Evolutionary conservation across 352 stramenopile species (phyloP), one percentile per base, ranked within the genome.

Genomic region (Phytophthora sansomeana): DNA sequence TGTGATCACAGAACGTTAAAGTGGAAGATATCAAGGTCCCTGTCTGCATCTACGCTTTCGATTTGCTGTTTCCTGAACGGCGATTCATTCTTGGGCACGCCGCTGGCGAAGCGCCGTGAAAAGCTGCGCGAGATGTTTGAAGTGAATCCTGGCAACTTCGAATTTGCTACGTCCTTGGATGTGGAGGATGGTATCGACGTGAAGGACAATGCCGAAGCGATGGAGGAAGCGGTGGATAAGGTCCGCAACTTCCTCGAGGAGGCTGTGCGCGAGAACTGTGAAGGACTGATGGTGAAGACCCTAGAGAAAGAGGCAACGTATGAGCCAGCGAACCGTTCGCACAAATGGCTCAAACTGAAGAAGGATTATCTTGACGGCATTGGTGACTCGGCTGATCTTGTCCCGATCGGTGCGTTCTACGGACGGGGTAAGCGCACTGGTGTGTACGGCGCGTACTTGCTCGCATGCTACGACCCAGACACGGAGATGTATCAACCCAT

Each of bases 261-360:
- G 44, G 91, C 96, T 10, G 91, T 98, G 42, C 93, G 95, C 24
- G 90, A 96, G 48, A 95, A 98, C 49, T 98, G 94, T 63, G 96
- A 99, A 75, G 96, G 98, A 14, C 83, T 99, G 26, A 99, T 99
- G 97, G 97, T 99, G n/a, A 99, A 99, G 78, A 99, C 98, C 16
- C 85, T 99, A 4, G 87, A 98, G 62, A 87, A 93, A 19, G 97
- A 99, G 75, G 93, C 94, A 17, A 97, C 94, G 1, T 99, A 99
- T 75, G 93, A 99, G 71, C 98, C 98, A 6, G 98, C 95, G 6
- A 98, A 97, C 63, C 91, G 97, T 36, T 99, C 96, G 8, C 86
- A 99, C 57, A 99, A 99, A 75, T 99, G 98, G 98, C 85, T 99
- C 42, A 99, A 99, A 74, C 87, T 99, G 6, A 99, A 99, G 80